Conservation (phyloP, 2,329 filamentous ascomycete genomes). For the Geosmithia putterillii region DNA sequence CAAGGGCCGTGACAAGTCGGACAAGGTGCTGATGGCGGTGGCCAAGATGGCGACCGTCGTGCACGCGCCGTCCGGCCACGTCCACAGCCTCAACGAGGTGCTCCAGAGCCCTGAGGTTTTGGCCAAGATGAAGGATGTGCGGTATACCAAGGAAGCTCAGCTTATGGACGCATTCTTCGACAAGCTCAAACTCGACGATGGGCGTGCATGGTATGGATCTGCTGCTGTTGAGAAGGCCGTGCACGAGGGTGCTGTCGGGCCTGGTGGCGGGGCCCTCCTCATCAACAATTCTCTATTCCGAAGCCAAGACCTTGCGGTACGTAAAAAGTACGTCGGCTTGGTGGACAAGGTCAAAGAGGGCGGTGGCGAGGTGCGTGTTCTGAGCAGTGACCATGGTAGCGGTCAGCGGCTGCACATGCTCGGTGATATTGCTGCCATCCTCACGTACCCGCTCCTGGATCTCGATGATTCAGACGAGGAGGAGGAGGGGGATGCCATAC, state of each 20-base stretch:
- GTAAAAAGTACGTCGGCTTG: slow-evolving; percentile 70
- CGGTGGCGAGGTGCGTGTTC: slow-evolving; percentile 76
- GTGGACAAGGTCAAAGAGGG: slow-evolving; percentile 81
- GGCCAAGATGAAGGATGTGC: slow-evolving; percentile 69
- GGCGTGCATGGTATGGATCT: slow-evolving; percentile 81
- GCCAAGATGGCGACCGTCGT: slow-evolving; percentile 57
- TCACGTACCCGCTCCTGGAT: slow-evolving; percentile 80
- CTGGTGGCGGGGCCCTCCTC: slow-evolving; percentile 72
- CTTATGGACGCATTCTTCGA: slow-evolving; percentile 77
- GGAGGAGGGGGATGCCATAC: slow-evolving; percentile 9
- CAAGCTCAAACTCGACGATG: slow-evolving; percentile 71
- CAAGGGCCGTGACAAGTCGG: slow-evolving; percentile 41
- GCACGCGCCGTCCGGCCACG: slow-evolving; percentile 73
- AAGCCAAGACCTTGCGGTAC: slow-evolving; percentile 61
- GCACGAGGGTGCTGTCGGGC: slow-evolving; percentile 75
- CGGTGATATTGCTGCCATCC: slow-evolving; percentile 77
- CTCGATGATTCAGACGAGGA: slow-evolving; percentile 54
- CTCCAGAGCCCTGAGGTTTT: slow-evolving; percentile 71
- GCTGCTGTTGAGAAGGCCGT: slow-evolving; percentile 73
- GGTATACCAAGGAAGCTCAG: slow-evolving; percentile 72
- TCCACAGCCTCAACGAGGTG: slow-evolving; percentile 80
- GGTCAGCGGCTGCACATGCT: slow-evolving; percentile 73
- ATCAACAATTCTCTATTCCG: slow-evolving; percentile 84
- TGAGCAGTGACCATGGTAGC: slow-evolving; percentile 91
- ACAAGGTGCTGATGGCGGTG: slow-evolving; percentile 57